Base-by-base conservation (phyloP, 257 asterid genomes). In the Scutellaria galericulata region DNA sequence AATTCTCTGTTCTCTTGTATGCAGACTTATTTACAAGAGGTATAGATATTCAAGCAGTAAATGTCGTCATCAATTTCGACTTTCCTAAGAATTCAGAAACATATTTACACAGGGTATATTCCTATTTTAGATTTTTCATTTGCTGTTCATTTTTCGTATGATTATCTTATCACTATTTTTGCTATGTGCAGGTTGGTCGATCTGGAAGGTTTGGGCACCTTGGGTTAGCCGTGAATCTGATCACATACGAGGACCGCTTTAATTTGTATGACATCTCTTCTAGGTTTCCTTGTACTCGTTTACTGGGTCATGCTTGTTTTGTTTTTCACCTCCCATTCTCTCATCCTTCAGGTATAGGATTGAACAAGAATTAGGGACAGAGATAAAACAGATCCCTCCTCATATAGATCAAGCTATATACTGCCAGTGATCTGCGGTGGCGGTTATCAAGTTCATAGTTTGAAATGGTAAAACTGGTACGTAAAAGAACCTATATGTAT, bases 191-290 rank as follows among this genome's bases (percentile, higher is more conserved):
- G 96, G 96, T 90, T 70, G 96, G 96, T 62, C 86, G 96, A 71
- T 90, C 96, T 20, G 96, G 96, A 66, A 78, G 95, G 72, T 88
- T 88, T 81, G 92, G 96, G 68, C 96, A 86, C 77, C 96, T 90
- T 67, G 96, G 91, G 20, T 83, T 90, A 64, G 96, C 96, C 9
- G 90, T 90, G 78, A 90, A 86, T 79, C 84, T 90, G 75, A 85
- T 86, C 72, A 88, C 97, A 72, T 90, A 81, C 45, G 91, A 88
- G 79, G 96, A 90, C 72, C 93, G 93, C 71, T 86, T 90, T 85
- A 88, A 86, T 70, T 78, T 90, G 93, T 88, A 86, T 72, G 90
- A 41, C 51, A 51, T 35, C 15, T 59, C 58, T 37, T 46, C 14
- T 42, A 39, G 46, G 1, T 78, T 57, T 60, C 64, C 22, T 68